These are phyloP conservation scores for Colletotrichum tabaci DNA, from an alignment of 2,329 filamentous ascomycete species.

Conservation along the genomic window DNA sequence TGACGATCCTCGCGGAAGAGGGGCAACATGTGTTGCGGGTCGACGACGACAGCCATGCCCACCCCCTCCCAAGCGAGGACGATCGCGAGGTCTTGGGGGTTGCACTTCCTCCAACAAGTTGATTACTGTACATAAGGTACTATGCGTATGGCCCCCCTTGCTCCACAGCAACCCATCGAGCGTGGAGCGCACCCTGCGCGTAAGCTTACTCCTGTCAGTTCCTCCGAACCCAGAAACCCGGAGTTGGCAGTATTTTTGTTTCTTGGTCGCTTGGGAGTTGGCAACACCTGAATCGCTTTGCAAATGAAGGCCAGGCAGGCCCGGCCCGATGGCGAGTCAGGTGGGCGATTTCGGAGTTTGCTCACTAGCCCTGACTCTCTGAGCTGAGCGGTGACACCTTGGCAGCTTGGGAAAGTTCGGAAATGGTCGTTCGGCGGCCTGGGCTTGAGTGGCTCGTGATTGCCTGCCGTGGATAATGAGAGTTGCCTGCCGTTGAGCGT, in stretches of 20 bases:
- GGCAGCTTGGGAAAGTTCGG: neutral
- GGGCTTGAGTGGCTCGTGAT: constrained; percentile 4
- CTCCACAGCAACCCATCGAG: constrained; percentile 21
- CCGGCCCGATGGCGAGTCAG: constrained; percentile 32
- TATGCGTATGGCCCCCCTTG: neutral
- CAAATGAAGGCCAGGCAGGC: neutral
- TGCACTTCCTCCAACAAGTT: constrained; percentile 20
- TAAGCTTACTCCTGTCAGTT: constrained; percentile 24
- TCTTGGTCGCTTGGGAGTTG: neutral
- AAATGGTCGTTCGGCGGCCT: neutral
- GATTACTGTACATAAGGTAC: constrained; percentile 11
- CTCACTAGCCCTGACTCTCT: neutral
- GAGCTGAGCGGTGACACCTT: neutral
- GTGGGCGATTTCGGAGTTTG: constrained; percentile 17
- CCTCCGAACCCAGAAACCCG: constrained; percentile 36
- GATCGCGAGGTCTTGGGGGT: constrained; percentile 35
- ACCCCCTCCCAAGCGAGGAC: constrained; percentile 21
- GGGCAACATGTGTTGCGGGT: constrained; percentile 17
- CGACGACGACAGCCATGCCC: constrained; percentile 19
- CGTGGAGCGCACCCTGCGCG: constrained; percentile 30
- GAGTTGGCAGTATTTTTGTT: neutral
- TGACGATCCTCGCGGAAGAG: constrained; percentile 26
- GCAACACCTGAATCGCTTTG: constrained; percentile 22
- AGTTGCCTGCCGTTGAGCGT: neutral
- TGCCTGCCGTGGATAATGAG: constrained; percentile 9